phyloP scores from a whole-genome alignment of 2,329 filamentous ascomycete genomes.

The Microsporum canis region DNA sequence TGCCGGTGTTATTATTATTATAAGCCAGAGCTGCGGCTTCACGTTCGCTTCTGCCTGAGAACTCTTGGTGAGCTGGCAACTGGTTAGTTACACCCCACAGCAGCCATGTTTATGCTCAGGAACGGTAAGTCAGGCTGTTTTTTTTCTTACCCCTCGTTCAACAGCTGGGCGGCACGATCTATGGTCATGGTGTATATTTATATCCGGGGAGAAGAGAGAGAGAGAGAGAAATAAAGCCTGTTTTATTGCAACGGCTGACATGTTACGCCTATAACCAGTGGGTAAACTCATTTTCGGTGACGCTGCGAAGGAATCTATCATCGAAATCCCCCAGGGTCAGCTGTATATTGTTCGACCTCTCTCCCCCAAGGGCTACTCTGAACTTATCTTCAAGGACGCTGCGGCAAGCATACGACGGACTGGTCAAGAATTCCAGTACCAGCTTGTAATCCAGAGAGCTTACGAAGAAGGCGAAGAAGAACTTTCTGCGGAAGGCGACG shows the following conservation, averaged over 20 bases:
- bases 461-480: slow-evolving; percentile 98
- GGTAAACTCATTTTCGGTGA: slow-evolving; percentile 89
- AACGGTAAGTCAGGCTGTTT: slow-evolving; percentile 35
- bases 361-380: slow-evolving; percentile 93
- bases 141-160: slow-evolving; percentile 18
- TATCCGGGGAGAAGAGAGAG: too few relatives aligned
- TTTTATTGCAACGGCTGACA: background rate
- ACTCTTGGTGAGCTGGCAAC: background rate
- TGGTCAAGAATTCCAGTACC: slow-evolving; percentile 91
- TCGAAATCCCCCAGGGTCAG: slow-evolving; percentile 89
- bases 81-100: background rate
- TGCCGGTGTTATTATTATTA: background rate
- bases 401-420: slow-evolving; percentile 85
- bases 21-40: background rate
- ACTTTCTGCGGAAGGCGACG: slow-evolving; percentile 77
- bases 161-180: background rate
- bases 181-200: background rate
- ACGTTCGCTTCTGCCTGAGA: background rate
- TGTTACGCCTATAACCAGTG: slow-evolving; percentile 43
- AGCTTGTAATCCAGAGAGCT: slow-evolving; percentile 88
- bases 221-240: too few relatives aligned
- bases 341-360: slow-evolving; percentile 92
- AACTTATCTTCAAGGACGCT: slow-evolving; percentile 97
- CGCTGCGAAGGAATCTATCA: slow-evolving; percentile 78
- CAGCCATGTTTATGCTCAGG: slow-evolving; percentile 46